Evolutionary conservation across 495 filamentous ascomycete species (phyloP).

Genomic region (Penicillium roqueforti): DNA sequence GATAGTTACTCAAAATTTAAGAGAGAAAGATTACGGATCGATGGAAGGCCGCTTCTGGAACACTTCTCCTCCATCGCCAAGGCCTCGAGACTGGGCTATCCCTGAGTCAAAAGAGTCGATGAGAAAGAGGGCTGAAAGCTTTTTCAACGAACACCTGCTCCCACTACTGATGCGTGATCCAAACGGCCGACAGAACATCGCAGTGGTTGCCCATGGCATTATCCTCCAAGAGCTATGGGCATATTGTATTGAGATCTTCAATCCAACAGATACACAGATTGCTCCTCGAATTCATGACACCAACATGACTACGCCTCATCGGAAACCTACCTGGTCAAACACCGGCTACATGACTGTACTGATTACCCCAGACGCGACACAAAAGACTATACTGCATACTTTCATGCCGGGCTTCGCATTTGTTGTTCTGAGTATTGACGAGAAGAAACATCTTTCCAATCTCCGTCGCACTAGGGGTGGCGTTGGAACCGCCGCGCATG

Average conservation of each 20-base stretch:
- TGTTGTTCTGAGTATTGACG: conserved; percentile 36
- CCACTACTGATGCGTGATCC: conserved; percentile 47
- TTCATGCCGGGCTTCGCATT: conserved; percentile 22
- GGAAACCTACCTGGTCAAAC: conserved; percentile 50
- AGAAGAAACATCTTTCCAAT: conserved; percentile 61
- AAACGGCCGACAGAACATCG: conserved; percentile 38
- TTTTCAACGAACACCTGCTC: conserved; percentile 57
- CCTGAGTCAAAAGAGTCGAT: conserved; percentile 55
- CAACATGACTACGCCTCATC: not conserved
- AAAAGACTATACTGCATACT: not conserved
- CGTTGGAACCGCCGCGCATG: conserved; percentile 69
- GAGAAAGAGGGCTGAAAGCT: conserved; percentile 54
- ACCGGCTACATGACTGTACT: conserved; percentile 57
- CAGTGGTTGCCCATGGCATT: conserved; percentile 76
- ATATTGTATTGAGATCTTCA: conserved; percentile 53
- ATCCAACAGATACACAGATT: conserved; percentile 24
- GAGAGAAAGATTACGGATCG: conserved; percentile 30
- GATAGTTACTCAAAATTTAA: conserved; percentile 15
- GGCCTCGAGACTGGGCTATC: conserved; percentile 10
- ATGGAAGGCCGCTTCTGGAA: conserved; percentile 17
- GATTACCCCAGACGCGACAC: conserved; percentile 20
- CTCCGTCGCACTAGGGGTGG: conserved; percentile 68
- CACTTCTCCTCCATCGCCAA: not conserved
- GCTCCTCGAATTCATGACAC: conserved; percentile 8
- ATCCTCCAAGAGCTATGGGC: conserved; percentile 66